Conservation (phyloP, 495 filamentous ascomycete genomes). For the Daldinia childiae region DNA sequence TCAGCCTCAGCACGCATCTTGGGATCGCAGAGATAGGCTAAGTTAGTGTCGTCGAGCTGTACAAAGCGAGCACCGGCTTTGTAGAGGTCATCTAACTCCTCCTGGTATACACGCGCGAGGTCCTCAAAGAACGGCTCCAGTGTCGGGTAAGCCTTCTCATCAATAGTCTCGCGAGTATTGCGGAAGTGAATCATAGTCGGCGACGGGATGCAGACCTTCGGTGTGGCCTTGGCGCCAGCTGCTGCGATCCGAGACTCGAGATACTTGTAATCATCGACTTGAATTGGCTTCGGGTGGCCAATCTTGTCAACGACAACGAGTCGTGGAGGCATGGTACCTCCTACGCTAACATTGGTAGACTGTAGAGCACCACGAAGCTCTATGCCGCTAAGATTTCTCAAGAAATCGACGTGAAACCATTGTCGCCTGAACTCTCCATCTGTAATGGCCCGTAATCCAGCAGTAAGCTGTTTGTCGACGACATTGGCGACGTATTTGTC, state of each 20-base stretch:
- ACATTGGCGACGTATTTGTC: slow-evolving; percentile 72
- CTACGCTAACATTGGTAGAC: slow-evolving; percentile 54
- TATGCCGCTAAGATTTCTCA: slow-evolving; percentile 55
- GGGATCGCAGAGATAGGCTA: slow-evolving; percentile 73
- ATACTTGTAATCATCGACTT: slow-evolving; percentile 68
- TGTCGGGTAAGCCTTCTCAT: slow-evolving; percentile 62
- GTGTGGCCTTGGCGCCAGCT: slow-evolving; percentile 57
- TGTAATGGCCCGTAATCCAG: slow-evolving; percentile 70
- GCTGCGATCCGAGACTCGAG: slow-evolving; percentile 61
- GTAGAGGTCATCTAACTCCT: slow-evolving; percentile 68
- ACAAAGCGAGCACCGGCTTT: slow-evolving; percentile 69
- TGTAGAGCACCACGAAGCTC: slow-evolving; percentile 54
- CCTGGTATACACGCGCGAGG: slow-evolving; percentile 68
- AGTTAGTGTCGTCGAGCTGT: slow-evolving; percentile 72
- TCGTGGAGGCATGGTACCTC: slow-evolving; percentile 56
- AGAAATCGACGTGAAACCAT: slow-evolving; percentile 61
- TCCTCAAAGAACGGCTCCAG: slow-evolving; percentile 70
- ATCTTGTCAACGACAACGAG: slow-evolving; percentile 59
- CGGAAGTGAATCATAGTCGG: slow-evolving; percentile 76
- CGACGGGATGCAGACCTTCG: slow-evolving; percentile 71
- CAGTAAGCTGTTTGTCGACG: slow-evolving; percentile 66
- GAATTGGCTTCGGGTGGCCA: slow-evolving; percentile 58
- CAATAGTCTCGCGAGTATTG: slow-evolving; percentile 67
- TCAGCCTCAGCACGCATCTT: slow-evolving; percentile 70
- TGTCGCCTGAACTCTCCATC: slow-evolving; percentile 76